Percentiles rank a stretch among this genome's conserved stretches.
Evolutionary conservation across 148 eudicot species (phyloP).

Genomic region (Mesembryanthemum crystallinum): DNA sequence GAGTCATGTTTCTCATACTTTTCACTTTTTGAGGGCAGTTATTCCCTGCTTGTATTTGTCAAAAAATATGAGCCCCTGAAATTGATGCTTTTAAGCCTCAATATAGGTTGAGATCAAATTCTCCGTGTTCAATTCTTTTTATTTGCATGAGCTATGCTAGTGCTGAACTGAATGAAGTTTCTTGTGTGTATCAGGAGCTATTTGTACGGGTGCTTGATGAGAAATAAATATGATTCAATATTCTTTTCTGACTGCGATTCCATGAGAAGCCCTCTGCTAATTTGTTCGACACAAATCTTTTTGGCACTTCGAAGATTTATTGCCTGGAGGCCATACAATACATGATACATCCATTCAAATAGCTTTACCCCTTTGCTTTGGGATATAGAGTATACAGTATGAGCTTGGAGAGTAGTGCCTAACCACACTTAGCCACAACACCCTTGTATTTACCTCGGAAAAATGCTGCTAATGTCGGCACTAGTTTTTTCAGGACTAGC

Average conservation of each 20-base stretch:
- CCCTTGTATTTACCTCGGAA: too few relatives aligned
- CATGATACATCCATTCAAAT: not conserved
- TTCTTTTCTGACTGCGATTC: not conserved
- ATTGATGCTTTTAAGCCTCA: not conserved
- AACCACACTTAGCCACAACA: too few relatives aligned
- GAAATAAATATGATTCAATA: not conserved
- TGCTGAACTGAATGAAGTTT: not conserved
- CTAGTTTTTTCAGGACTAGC: too few relatives aligned
- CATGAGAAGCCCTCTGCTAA: conserved; percentile 4
- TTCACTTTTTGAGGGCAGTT: not conserved
- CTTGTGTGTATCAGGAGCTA: conserved; percentile 15
- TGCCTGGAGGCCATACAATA: not conserved
- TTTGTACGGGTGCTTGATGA: conserved; percentile 25
- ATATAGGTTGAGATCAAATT: not conserved
- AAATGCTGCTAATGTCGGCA: too few relatives aligned
- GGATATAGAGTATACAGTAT: too few relatives aligned
- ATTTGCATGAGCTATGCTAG: not conserved
- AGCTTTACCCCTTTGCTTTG: not conserved
- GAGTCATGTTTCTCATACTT: not conserved
- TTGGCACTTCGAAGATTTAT: too few relatives aligned
- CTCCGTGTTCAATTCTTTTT: not conserved
- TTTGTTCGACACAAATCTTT: not conserved
- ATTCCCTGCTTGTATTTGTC: not conserved
- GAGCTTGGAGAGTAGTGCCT: too few relatives aligned
- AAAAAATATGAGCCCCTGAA: not conserved